A percentile compares a stretch with the other conserved stretches of the same genome.
phyloP scores from a whole-genome alignment of 805 yeast species.

The Cyberlindnera maritima region DNA sequence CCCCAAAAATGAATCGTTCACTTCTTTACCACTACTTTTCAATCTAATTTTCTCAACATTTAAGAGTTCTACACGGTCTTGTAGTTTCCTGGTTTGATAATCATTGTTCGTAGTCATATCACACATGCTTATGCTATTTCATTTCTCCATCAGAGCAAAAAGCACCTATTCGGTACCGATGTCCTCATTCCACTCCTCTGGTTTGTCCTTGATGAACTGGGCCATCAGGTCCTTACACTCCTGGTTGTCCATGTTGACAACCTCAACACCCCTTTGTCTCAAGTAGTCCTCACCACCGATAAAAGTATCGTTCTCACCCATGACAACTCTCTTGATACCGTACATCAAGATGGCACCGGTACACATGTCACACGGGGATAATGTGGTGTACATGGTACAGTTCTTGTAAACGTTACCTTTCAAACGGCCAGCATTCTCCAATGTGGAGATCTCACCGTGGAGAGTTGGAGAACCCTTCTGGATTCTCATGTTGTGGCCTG shows the following conservation, averaged over 20 bases:
- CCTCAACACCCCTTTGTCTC: slow-evolving; percentile 63
- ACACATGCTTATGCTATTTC: too few relatives aligned
- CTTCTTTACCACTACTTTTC: neutral
- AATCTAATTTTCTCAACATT: too few relatives aligned
- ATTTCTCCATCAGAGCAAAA: neutral
- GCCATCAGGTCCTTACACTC: slow-evolving; percentile 72
- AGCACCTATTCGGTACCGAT: slow-evolving; percentile 47
- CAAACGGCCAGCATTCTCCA: slow-evolving; percentile 89
- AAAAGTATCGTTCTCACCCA: slow-evolving; percentile 86
- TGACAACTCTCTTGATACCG: slow-evolving; percentile 81
- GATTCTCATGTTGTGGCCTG: slow-evolving; percentile 88
- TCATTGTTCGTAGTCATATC: too few relatives aligned
- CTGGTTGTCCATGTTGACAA: slow-evolving; percentile 55
- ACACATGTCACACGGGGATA: slow-evolving; percentile 95
- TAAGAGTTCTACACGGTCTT: neutral
- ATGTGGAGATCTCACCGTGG: slow-evolving; percentile 89
- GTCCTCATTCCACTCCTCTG: slow-evolving; percentile 80
- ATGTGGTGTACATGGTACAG: slow-evolving; percentile 84
- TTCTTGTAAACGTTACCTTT: slow-evolving; percentile 75
- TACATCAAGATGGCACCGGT: slow-evolving; percentile 89
- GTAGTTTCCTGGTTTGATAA: too few relatives aligned
- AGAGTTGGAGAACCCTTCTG: slow-evolving; percentile 81
- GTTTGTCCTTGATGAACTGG: slow-evolving; percentile 72
- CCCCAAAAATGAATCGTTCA: neutral
- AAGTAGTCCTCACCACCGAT: slow-evolving; percentile 81